These are phyloP conservation scores for Letharia lupina DNA, from an alignment of 495 filamentous ascomycete species.

Conservation along the genomic window DNA sequence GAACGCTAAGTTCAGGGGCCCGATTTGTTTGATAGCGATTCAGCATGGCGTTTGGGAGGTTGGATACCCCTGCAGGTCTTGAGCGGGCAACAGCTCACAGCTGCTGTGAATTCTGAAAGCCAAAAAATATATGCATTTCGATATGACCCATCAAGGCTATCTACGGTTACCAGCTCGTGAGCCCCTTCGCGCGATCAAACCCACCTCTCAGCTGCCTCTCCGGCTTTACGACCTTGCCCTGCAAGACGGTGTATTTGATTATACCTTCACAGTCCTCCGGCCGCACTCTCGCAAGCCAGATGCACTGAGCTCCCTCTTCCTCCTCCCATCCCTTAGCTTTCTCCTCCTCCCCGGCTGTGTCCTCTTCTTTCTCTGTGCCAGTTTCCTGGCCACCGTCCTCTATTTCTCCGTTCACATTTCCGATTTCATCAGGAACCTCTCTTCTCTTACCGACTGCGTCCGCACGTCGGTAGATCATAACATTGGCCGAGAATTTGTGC, in stretches of 20 bases:
- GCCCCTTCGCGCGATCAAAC: slow-evolving; percentile 70
- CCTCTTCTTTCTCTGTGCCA: slow-evolving; percentile 31
- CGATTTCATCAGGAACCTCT: slow-evolving; percentile 18
- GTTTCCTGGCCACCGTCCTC: slow-evolving; percentile 25
- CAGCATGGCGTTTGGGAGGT: slow-evolving; percentile 20
- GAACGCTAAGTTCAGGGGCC: neutral
- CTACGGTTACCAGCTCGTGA: slow-evolving; percentile 71
- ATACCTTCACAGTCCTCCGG: slow-evolving; percentile 95
- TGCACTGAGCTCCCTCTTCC: slow-evolving; percentile 68
- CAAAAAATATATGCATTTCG: neutral
- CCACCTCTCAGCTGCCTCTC: slow-evolving; percentile 75
- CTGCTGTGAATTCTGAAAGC: neutral
- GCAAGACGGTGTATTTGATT: slow-evolving; percentile 76
- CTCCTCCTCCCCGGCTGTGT: slow-evolving; percentile 29
- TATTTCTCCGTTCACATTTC: slow-evolving; percentile 10
- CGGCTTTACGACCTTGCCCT: slow-evolving; percentile 91
- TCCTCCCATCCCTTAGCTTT: slow-evolving; percentile 30
- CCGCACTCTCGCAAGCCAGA: slow-evolving; percentile 83
- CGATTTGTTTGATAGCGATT: slow-evolving; percentile 13
- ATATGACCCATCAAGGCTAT: neutral
- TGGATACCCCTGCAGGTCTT: slow-evolving; percentile 5
- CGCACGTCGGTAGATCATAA: slow-evolving; percentile 74
- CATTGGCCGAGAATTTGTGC: slow-evolving; percentile 88
- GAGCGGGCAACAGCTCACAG: neutral
- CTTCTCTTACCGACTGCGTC: slow-evolving; percentile 47